A percentile compares a stretch with the other conserved stretches of the same genome.
These are phyloP conservation scores for Pistacia vera DNA, from an alignment of 345 rosid genomes.

Conservation along the genomic window DNA sequence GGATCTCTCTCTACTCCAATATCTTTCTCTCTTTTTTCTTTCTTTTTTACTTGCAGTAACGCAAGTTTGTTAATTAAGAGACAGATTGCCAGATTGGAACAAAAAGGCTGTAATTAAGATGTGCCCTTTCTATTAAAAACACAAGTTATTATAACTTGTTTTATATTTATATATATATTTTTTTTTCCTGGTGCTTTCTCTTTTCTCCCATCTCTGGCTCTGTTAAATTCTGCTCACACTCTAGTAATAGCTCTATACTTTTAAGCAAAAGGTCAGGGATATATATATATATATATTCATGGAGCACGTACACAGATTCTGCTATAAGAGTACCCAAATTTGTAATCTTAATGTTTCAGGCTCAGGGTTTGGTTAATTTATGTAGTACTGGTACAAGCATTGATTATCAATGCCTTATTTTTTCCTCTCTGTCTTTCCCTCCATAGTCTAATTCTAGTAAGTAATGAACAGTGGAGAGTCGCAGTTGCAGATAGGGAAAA, in stretches of 20 bases:
- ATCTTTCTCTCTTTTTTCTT: background rate
- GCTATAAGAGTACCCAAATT: background rate
- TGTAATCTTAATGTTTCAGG: background rate
- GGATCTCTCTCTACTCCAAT: slow-evolving; percentile 15
- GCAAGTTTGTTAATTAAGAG: slow-evolving; percentile 25
- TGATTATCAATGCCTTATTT: background rate
- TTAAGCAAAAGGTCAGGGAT: no score
- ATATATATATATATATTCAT: no score
- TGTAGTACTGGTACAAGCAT: background rate
- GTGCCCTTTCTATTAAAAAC: slow-evolving; percentile 10
- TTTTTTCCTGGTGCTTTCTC: background rate
- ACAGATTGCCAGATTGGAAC: slow-evolving; percentile 22
- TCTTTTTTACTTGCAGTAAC: slow-evolving; percentile 21
- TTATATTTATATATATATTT: background rate
- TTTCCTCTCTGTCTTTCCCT: background rate
- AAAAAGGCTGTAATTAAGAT: slow-evolving; percentile 22
- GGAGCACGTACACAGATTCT: no score
- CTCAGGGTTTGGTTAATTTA: background rate
- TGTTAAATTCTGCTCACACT: background rate
- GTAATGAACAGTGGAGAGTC: background rate
- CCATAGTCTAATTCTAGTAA: background rate
- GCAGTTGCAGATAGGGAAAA: background rate
- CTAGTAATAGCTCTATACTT: no score
- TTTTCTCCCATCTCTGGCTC: background rate
- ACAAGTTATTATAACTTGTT: background rate